Evolutionary conservation across 495 filamentous ascomycete genomes (phyloP).

Genomic region (Cercophora scortea): DNA sequence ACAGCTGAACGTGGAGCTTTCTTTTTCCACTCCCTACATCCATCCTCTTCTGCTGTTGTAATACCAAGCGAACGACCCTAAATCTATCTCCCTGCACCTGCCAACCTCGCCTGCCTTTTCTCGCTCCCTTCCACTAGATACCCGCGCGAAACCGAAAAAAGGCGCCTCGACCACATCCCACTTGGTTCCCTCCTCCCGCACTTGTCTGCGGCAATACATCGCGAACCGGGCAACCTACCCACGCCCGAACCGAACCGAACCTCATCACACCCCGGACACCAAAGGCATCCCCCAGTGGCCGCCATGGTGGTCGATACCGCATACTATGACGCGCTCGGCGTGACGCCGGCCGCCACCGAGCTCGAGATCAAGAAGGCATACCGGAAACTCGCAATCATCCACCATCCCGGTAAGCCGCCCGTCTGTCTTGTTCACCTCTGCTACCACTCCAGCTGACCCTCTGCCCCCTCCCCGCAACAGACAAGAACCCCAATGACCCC

Average conservation of each 20-base stretch:
- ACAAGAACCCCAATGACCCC: conserved; percentile 97
- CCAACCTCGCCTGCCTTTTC: no score
- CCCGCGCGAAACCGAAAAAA: no score
- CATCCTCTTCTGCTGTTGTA: no score
- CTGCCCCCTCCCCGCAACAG: conserved; percentile 33
- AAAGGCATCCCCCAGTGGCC: background rate
- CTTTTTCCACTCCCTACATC: no score
- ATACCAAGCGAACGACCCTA: no score
- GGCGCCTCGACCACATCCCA: no score
- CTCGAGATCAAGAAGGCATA: conserved; percentile 99
- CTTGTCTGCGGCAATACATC: no score
- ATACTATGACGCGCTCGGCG: conserved; percentile 88
- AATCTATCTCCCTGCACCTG: no score
- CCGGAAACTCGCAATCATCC: conserved; percentile 80
- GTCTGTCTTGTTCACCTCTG: background rate
- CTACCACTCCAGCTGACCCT: background rate
- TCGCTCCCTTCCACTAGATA: no score
- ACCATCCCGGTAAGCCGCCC: conserved; percentile 45
- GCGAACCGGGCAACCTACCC: background rate
- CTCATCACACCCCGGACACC: background rate
- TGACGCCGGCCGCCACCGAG: conserved; percentile 80
- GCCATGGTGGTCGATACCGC: conserved; percentile 76
- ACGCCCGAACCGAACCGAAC: background rate
- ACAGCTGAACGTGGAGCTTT: no score
- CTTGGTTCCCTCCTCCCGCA: no score